These are phyloP conservation scores for Simplicillium aogashimaense DNA, from an alignment of 2,329 filamentous ascomycete genomes.

Conservation along the genomic window DNA sequence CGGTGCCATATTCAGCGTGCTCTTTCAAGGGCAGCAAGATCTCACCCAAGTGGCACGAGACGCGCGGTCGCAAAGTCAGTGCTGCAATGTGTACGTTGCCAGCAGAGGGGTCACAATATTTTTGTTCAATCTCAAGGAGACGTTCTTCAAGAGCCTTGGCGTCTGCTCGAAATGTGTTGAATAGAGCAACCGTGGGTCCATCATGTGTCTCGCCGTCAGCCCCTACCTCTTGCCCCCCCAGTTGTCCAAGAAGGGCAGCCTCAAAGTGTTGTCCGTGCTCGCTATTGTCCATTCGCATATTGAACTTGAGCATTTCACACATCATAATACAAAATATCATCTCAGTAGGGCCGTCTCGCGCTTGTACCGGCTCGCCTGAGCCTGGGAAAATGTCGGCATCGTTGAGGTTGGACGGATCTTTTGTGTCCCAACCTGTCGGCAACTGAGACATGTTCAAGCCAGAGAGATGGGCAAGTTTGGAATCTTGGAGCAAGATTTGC, in stretches of 20 bases:
- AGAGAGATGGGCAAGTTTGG: slow-evolving; percentile 46
- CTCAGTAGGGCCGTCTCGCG: slow-evolving; percentile 47
- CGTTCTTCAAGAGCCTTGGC: slow-evolving; percentile 31
- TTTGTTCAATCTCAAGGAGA: slow-evolving; percentile 34
- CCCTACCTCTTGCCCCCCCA: slow-evolving; percentile 18
- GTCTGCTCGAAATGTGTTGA: slow-evolving; percentile 31
- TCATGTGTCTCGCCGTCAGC: slow-evolving; percentile 15
- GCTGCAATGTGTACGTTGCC: slow-evolving; percentile 43
- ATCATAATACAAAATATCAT: slow-evolving; percentile 47
- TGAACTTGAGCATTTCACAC: slow-evolving; percentile 39
- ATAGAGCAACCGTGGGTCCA: slow-evolving; percentile 9
- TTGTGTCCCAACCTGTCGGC: slow-evolving; percentile 45
- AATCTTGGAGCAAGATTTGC: slow-evolving; percentile 50
- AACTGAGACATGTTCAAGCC: slow-evolving; percentile 44
- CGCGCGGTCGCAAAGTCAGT: slow-evolving; percentile 32
- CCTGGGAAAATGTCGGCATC: slow-evolving; percentile 47
- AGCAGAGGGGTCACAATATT: slow-evolving; percentile 39
- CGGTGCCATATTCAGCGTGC: slow-evolving; percentile 37
- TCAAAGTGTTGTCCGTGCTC: slow-evolving; percentile 35
- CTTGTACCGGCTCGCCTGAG: slow-evolving; percentile 38
- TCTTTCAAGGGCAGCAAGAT: slow-evolving; percentile 36
- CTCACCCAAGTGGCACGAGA: slow-evolving; percentile 38
- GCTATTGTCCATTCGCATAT: slow-evolving; percentile 19
- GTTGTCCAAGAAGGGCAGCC: slow-evolving; percentile 34
- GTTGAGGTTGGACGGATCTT: slow-evolving; percentile 46